Base-by-base conservation (phyloP, 2,329 filamentous ascomycete genomes). In the Colletotrichum tanaceti region DNA sequence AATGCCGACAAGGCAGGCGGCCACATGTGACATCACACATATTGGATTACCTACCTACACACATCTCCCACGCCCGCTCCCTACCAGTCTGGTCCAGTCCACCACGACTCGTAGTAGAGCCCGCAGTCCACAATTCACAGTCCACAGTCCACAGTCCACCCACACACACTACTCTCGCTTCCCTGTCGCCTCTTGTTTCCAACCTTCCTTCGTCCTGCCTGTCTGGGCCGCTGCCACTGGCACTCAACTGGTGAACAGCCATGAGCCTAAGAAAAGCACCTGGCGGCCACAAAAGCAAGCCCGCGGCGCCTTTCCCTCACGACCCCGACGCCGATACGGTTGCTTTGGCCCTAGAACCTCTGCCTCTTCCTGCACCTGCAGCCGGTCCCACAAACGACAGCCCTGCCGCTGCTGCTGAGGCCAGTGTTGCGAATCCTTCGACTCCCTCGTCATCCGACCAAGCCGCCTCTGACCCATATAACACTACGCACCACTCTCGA, bases 241-340 rank as follows among this genome's bases (percentile, higher is more conserved):
- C 64, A 50, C 43, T 50, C 53, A 53, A 43, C 54, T 68, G 54
- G 54, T 55, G 47, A 68, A 35, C 35, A 55, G 47, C 49, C 65
- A 68, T 68, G 65, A 68, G 61, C 44, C 65, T 65, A 22, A 65
- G 61, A 65, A 68, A 54, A 47, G 47, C 66, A 20, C n/a, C 66
- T 52, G 66, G 66, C 63, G 66, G 66, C 63, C 57, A 58, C 63
- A 70, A 70, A 63, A 70, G 63, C 66, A 70, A 70, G 35, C 57
- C 58, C 5, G 38, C 38, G 43, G 57, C 66, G 46, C 38, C 57
- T 20, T 66, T 69, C 32, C 63, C 49, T 57, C 49, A 44, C 35
- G 66, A 70, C 46, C 63, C 63, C 32, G 66, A 67, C 39, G 50
- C 66, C 57, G 63, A 66, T 58, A 66, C 63, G 35, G 61, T 65